These are phyloP conservation scores for Gnetum montanum DNA, from an alignment of 75 land plant species.

Conservation along the genomic window DNA sequence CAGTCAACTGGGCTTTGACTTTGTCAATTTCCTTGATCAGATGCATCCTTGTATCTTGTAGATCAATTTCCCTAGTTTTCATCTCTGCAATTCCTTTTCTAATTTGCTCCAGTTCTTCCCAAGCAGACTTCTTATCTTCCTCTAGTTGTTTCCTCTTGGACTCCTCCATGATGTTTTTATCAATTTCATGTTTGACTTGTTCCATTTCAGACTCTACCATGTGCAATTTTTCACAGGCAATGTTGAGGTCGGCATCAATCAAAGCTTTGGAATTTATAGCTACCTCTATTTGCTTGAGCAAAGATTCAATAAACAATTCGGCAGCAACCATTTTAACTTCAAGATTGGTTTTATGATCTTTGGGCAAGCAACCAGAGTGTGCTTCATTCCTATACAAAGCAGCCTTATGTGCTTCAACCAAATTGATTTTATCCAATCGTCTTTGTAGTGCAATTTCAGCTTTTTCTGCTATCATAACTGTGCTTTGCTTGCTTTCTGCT, in stretches of 20 bases:
- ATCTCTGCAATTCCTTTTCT: slow-evolving; percentile 48
- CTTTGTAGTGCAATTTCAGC: slow-evolving; percentile 24
- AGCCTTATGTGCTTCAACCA: slow-evolving; percentile 14
- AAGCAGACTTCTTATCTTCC: slow-evolving; percentile 35
- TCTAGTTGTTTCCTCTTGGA: slow-evolving; percentile 42
- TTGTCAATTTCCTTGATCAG: slow-evolving; percentile 49
- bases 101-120: slow-evolving; percentile 41
- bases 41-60: slow-evolving; percentile 39
- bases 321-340: slow-evolving; percentile 10
- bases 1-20: slow-evolving; percentile 37
- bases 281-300: slow-evolving; percentile 8
- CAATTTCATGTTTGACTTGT: slow-evolving; percentile 37
- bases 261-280: slow-evolving; percentile 8
- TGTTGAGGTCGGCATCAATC: slow-evolving; percentile 6
- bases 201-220: slow-evolving; percentile 5
- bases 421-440: slow-evolving; percentile 21
- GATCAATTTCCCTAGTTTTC: slow-evolving; percentile 49
- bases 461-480: slow-evolving; percentile 26
- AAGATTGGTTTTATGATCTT: slow-evolving; percentile 9
- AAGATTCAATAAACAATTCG: slow-evolving; percentile 7
- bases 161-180: slow-evolving; percentile 35
- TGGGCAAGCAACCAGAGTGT: slow-evolving; percentile 11
- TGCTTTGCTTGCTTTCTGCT: slow-evolving; percentile 28
- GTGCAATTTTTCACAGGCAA: slow-evolving; percentile 5
- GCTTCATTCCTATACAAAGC: slow-evolving; percentile 1